These are phyloP conservation scores for Theobroma cacao DNA, from an alignment of 345 rosid genomes.

Conservation along the genomic window DNA sequence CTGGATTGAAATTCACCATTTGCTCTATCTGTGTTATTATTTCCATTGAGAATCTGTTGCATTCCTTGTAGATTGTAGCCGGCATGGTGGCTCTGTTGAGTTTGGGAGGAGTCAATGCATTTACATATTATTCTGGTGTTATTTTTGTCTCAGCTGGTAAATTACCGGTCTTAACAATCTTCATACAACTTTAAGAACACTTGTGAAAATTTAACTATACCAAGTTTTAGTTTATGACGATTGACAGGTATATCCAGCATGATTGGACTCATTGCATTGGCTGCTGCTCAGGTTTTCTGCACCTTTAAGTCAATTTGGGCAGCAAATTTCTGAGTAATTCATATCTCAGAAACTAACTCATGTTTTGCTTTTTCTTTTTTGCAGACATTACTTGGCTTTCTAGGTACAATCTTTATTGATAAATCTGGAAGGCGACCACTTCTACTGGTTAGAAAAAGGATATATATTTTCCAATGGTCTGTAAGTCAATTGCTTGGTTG, in stretches of 20 bases:
- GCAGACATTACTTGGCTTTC: neutral
- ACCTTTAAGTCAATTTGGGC: neutral
- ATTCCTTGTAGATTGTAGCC: neutral
- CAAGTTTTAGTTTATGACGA: neutral
- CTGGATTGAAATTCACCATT: neutral
- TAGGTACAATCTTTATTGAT: conserved; percentile 26
- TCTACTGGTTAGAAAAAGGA: conserved; percentile 30
- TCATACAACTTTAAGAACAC: neutral
- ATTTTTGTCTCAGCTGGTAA: conserved; percentile 11
- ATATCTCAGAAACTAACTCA: neutral
- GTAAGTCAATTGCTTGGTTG: neutral
- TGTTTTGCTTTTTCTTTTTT: too few relatives aligned
- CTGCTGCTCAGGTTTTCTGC: neutral
- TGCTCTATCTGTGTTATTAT: neutral
- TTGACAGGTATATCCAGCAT: neutral
- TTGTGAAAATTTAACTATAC: neutral
- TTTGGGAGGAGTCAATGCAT: neutral
- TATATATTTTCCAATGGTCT: neutral
- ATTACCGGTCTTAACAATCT: neutral
- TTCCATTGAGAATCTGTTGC: neutral
- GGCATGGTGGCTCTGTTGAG: neutral
- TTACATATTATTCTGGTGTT: neutral
- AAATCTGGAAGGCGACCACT: conserved; percentile 39
- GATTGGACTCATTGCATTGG: neutral
- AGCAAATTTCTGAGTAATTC: too few relatives aligned